Base-by-base conservation (phyloP, 2,329 filamentous ascomycete species). In the Sclerotinia borealis region DNA sequence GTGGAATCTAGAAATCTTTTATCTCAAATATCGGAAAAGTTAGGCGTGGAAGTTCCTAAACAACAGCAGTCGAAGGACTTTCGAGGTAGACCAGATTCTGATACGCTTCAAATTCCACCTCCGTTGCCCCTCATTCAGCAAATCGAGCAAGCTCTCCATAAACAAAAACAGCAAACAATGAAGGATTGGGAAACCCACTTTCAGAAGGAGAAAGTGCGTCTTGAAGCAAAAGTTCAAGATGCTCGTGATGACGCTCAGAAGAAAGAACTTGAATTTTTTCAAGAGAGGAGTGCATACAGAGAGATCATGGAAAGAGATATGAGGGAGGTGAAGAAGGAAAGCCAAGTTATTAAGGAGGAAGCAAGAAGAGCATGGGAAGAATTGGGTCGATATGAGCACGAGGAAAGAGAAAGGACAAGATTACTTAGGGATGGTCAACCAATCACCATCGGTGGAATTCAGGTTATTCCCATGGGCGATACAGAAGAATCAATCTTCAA, bases 331-430 rank as follows among this genome's bases (percentile, higher is more conserved):
- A 62, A 56, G 50, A 62, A 56, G 51, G 59, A 62, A 45, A 62
- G 59, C 31, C 49, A 27, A 22, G 59, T 62, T 22, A 62, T 62
- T n/a, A 62, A 62, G 39, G 59, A 97, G 70, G 95, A 99, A 77
- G 93, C 95, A 9, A 87, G 93, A 45, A 86, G 95, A 64, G 95
- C 95, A 1, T 99, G 95, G 95, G 95, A 99, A 78, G 93, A 98
- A 76, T 85, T 99, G 1, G 95, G 95, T 29, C 85, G 93, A 56
- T 86, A 92, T 60, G 95, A 98, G 76, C 92, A 97, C 73, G 91
- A 96, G 76, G 93, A 97, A 76, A 86, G 93, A 11, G 93, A 97
- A 66, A 85, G 92, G 50, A 95, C 91, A 2, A 82, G 85, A 36
- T 92, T 91, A 25, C 80, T 99, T 27, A 87, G 93, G 70, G 89